Percentiles rank a stretch among this genome's conserved stretches.
phyloP scores from a whole-genome alignment of 192 early-diverging fungal species.

The Coemansia sp. region DNA sequence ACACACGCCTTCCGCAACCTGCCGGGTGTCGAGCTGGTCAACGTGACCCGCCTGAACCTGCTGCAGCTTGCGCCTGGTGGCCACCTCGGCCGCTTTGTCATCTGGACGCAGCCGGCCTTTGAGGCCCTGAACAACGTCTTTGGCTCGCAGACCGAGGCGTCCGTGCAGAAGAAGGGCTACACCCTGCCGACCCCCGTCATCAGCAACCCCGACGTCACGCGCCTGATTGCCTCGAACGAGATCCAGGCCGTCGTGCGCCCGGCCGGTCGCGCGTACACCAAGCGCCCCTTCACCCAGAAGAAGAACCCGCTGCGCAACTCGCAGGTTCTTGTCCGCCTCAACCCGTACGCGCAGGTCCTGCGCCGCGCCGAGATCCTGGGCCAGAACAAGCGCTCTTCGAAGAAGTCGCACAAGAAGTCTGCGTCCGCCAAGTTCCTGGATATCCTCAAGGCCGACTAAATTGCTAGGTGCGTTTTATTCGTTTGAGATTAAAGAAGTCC shows the following conservation, averaged over 20 bases:
- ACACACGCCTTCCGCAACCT: conserved; percentile 97
- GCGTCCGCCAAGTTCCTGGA: conserved; percentile 52
- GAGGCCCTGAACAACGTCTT: conserved; percentile 89
- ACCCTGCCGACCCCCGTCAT: conserved; percentile 84
- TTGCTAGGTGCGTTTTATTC: background rate
- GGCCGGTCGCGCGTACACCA: conserved; percentile 74
- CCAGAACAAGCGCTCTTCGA: conserved; percentile 56
- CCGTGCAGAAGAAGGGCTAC: conserved; percentile 89
- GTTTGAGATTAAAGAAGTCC: background rate
- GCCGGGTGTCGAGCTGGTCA: conserved; percentile 94
- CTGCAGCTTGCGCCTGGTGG: conserved; percentile 98
- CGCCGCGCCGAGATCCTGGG: conserved; percentile 72
- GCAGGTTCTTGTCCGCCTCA: conserved; percentile 89
- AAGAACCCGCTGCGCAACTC: conserved; percentile 97
- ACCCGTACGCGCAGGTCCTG: conserved; percentile 93
- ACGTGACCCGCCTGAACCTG: conserved; percentile 91
- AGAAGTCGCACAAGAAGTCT: conserved; percentile 59
- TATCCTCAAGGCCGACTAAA: conserved; percentile 54
- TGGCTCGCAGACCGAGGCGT: conserved; percentile 77
- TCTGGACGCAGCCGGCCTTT: conserved; percentile 97
- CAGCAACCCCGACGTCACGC: conserved; percentile 91
- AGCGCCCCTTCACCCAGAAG: conserved; percentile 95
- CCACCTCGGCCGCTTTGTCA: conserved; percentile 98
- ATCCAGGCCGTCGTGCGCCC: conserved; percentile 90
- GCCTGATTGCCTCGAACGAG: conserved; percentile 96